phyloP scores from a whole-genome alignment of 139 green algal species.

The Tetratostichococcus sp. region DNA sequence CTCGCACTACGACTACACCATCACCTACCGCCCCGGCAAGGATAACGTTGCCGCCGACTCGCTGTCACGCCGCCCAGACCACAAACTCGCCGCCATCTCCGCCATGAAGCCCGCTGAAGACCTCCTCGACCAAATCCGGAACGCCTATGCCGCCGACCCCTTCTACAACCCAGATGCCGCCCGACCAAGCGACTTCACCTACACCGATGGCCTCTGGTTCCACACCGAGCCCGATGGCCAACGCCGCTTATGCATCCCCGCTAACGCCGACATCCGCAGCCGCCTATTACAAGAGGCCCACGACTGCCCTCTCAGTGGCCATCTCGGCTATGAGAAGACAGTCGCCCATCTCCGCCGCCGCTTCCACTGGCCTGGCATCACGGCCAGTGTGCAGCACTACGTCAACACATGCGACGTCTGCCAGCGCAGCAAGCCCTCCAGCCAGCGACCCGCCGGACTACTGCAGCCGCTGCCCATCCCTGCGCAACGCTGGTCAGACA shows the following conservation, averaged over 20 bases:
- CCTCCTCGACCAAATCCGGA: too few species aligned
- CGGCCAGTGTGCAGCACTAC: conserved; percentile 16
- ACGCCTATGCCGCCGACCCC: background rate
- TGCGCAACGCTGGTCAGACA: conserved; percentile 21
- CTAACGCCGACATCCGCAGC: background rate
- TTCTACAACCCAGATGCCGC: background rate
- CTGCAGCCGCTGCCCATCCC: conserved; percentile 40
- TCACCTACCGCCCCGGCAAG: background rate
- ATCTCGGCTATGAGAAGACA: conserved; percentile 26
- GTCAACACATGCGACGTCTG: conserved; percentile 28
- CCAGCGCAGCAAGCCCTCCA: conserved; percentile 31
- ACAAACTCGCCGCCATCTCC: background rate
- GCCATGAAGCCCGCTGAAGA: background rate
- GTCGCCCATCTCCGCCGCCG: background rate
- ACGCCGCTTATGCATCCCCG: background rate
- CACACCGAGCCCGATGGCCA: background rate
- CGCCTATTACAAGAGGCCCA: conserved; percentile 14
- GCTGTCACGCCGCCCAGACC: background rate
- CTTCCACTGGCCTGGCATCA: conserved; percentile 22
- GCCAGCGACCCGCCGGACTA: conserved; percentile 20
- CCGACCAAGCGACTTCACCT: too few species aligned
- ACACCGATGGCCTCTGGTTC: background rate
- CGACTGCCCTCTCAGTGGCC: conserved; percentile 8
- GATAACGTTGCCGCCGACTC: background rate
- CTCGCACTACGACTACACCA: background rate